Percentiles rank a stretch among this genome's conserved stretches.
Evolutionary conservation across 2,329 filamentous ascomycete genomes (phyloP).

Genomic region (Escovopsis sp.): DNA sequence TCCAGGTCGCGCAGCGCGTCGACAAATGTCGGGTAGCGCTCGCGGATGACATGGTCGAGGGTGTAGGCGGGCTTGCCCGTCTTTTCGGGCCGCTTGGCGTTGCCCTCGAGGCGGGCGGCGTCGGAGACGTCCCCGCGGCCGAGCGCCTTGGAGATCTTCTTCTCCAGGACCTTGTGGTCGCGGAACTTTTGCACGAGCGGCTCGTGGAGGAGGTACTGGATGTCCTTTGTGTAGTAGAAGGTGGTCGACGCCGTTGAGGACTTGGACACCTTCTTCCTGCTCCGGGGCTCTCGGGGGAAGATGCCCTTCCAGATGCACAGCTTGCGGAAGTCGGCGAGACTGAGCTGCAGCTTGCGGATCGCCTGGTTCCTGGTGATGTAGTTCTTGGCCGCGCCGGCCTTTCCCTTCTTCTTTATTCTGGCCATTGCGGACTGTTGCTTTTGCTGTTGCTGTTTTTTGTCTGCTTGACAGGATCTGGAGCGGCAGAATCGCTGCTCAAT

Average conservation of each 20-base stretch:
- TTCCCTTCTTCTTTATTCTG: conserved; percentile 83
- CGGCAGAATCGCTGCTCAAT: conserved; percentile 16
- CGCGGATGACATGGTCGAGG: conserved; percentile 92
- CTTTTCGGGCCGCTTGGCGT: conserved; percentile 79
- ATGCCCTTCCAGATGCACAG: conserved; percentile 99
- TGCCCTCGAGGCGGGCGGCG: conserved; percentile 71
- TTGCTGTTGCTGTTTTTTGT: conserved; percentile 7
- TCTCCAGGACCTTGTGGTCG: conserved; percentile 90
- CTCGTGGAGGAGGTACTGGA: conserved; percentile 95
- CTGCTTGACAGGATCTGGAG: conserved; percentile 13
- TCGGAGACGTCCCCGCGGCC: conserved; percentile 84
- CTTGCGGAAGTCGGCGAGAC: conserved; percentile 90
- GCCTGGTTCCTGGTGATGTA: conserved; percentile 96
- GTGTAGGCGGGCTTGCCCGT: conserved; percentile 80
- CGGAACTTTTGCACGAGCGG: conserved; percentile 88
- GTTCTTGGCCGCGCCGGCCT: conserved; percentile 89
- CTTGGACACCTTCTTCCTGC: conserved; percentile 92
- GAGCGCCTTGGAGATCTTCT: conserved; percentile 90
- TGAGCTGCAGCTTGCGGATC: conserved; percentile 94
- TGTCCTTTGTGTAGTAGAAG: conserved; percentile 86
- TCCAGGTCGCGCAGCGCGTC: conserved; percentile 90
- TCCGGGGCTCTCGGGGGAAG: conserved; percentile 91
- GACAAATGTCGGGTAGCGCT: conserved; percentile 93
- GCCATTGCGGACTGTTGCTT: conserved; percentile 35
- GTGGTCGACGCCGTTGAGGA: conserved; percentile 82